Evolutionary conservation across 1,139 yeast genomes (phyloP).

Genomic region (Taphrina confusa): DNA sequence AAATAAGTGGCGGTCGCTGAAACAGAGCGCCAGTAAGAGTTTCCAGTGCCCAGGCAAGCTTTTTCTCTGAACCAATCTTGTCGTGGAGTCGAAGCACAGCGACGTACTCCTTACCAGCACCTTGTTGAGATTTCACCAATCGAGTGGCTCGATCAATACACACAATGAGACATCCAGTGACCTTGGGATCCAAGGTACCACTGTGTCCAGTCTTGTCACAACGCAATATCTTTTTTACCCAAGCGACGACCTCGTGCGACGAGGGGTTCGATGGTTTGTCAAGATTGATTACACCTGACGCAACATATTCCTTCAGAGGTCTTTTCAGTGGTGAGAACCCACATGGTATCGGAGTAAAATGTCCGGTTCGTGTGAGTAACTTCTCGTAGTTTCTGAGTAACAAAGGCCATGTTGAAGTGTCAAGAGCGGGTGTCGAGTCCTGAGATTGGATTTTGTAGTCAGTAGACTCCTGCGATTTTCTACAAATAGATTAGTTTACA

Average conservation of each 20-base stretch:
- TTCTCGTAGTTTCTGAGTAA: constrained; percentile 91
- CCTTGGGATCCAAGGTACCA: constrained; percentile 98
- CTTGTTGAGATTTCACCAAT: constrained; percentile 96
- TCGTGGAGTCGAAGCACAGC: constrained; percentile 96
- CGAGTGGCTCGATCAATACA: constrained; percentile 98
- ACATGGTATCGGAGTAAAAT: constrained; percentile 47
- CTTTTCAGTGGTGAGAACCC: constrained; percentile 95
- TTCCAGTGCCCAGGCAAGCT: constrained; percentile 82
- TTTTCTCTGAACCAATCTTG: constrained; percentile 85
- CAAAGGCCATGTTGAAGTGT: constrained; percentile 94
- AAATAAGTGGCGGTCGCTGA: constrained; percentile 98
- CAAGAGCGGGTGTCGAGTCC: constrained; percentile 67
- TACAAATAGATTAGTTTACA: not conserved
- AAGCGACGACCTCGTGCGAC: constrained; percentile 80
- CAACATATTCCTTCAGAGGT: constrained; percentile 83
- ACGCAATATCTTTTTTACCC: constrained; percentile 94
- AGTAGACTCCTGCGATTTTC: constrained; percentile 27
- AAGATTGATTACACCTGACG: constrained; percentile 93
- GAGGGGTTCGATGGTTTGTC: constrained; percentile 98
- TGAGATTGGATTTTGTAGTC: constrained; percentile 81
- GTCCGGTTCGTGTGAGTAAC: constrained; percentile 76
- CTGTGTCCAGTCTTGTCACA: constrained; percentile 96
- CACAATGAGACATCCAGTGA: constrained; percentile 95
- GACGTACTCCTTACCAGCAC: constrained; percentile 99
- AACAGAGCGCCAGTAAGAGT: constrained; percentile 96